These are phyloP conservation scores for Malbranchea zuffiana DNA, from an alignment of 2,329 filamentous ascomycete genomes.

Conservation along the genomic window DNA sequence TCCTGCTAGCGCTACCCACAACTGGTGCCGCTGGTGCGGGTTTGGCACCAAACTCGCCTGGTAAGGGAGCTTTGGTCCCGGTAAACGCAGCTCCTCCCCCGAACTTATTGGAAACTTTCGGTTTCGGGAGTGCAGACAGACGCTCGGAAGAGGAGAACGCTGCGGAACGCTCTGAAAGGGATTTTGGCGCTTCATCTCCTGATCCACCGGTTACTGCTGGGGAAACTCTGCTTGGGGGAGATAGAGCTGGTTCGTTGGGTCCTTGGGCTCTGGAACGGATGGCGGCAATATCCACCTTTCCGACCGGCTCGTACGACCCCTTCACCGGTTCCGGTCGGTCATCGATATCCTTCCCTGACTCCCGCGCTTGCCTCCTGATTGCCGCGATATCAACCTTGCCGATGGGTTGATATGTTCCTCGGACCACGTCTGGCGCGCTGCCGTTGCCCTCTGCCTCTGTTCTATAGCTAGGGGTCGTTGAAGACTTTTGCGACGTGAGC, in stretches of 20 bases:
- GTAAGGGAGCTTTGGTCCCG: conserved; percentile 80
- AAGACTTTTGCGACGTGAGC: conserved; percentile 60
- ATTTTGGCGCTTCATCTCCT: conserved; percentile 45
- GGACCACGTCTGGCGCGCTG: conserved; percentile 54
- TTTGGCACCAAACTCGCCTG: conserved; percentile 55
- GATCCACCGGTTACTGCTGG: conserved; percentile 35
- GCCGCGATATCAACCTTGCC: conserved; percentile 97
- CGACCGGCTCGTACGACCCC: conserved; percentile 85
- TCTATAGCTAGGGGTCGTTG: conserved; percentile 34
- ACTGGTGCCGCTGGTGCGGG: conserved; percentile 47
- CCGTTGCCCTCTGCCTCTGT: conserved; percentile 36
- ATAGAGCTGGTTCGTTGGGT: conserved; percentile 30
- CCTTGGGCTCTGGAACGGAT: conserved; percentile 71
- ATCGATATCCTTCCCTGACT: conserved; percentile 47
- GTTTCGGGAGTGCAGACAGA: conserved; percentile 79
- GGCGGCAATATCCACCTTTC: conserved; percentile 93
- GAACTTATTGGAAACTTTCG: conserved; percentile 88
- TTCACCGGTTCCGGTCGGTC: conserved; percentile 78
- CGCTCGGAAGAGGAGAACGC: conserved; percentile 66
- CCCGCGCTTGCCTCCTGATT: conserved; percentile 63
- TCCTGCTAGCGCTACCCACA: conserved; percentile 73
- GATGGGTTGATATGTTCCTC: conserved; percentile 80
- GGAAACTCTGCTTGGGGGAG: conserved; percentile 28
- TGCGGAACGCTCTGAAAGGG: conserved; percentile 63
- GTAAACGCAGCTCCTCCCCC: conserved; percentile 60